Base-by-base conservation (phyloP, 768 basidiomycete species). In the Suillus variegatus region DNA sequence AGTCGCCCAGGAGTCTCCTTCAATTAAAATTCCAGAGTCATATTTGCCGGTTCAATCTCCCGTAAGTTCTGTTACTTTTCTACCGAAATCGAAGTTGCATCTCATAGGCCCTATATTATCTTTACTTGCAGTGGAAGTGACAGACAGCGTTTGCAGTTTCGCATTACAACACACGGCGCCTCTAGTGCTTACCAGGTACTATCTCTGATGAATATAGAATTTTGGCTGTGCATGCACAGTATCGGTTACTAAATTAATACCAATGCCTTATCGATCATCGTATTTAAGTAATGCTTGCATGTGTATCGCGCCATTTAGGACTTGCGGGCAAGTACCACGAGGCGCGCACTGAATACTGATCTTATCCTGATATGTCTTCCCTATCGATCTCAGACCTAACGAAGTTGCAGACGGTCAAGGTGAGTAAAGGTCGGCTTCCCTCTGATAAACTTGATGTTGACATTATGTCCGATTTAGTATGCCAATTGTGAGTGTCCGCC, bases 401-500 rank as follows among this genome's bases (percentile, higher is more conserved):
- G 52, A 71, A 66, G 35, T 64, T 72, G 54, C 69, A 72, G 47
- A 65, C 63, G 35, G 20, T 52, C 60, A 64, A 70, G 44, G 71
- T 63, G 22, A 1, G 69, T 54, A n/a, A 36, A 6, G 14, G 35
- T 6, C 7, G 7, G 18, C 18, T 36, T 32, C 4, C 8, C 13
- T 13, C 13, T 3, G 10, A n/a, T n/a, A 20, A 10, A 25, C 43
- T 51, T 20, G 32, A 32, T n/a, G 25, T 8, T 38, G 0, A 38
- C 9, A 20, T 32, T 16, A 18, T 55, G 20, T 36, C 14, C 7
- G 8, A 38, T 38, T 9, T 28, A 72, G 71, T 68, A 72, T 54
- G 63, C 51, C 38, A 66, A 65, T 52, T 35, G 71, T 71, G 47
- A 28, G 70, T 56, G 6, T 28, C 54, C 41, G 16, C 9, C 10